These are phyloP conservation scores for Boletus coffeatus DNA, from an alignment of 1,284 basidiomycete genomes.

Conservation along the genomic window DNA sequence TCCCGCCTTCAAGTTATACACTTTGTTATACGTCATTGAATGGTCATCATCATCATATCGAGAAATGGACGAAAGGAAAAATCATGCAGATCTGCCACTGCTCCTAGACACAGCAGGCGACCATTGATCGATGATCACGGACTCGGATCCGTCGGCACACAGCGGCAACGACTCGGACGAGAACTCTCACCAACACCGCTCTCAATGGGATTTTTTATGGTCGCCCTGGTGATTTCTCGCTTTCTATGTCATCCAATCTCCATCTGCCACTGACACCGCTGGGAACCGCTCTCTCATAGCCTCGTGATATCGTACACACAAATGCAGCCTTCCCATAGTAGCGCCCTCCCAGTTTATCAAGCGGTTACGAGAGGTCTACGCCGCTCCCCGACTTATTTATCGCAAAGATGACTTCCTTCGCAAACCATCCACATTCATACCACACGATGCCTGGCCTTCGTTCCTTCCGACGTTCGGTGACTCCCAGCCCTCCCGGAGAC, in stretches of 20 bases:
- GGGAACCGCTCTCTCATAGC: conserved; percentile 22
- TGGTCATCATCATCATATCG: neutral
- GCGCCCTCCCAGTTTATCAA: neutral
- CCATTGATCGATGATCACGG: neutral
- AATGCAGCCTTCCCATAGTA: conserved; percentile 1
- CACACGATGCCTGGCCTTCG: conserved; percentile 24
- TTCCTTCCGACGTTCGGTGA: conserved; percentile 35
- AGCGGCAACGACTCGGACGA: neutral
- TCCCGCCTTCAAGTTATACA: conserved; percentile 43
- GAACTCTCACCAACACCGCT: conserved; percentile 17
- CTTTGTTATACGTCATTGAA: conserved; percentile 21
- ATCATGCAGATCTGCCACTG: neutral
- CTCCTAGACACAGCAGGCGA: neutral
- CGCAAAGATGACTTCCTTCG: conserved; percentile 42
- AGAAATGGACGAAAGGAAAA: neutral
- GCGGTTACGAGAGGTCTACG: neutral
- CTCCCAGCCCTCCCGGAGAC: conserved; percentile 47
- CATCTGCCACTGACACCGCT: conserved; percentile 13
- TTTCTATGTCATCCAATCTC: neutral
- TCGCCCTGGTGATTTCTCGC: conserved; percentile 32
- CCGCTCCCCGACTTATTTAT: neutral
- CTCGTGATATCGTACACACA: conserved; percentile 19
- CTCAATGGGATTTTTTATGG: neutral
- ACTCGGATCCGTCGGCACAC: no score
- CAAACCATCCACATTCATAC: conserved; percentile 29